A percentile compares a stretch with the other conserved stretches of the same genome.
These are phyloP conservation scores for Ensete ventricosum DNA, from an alignment of 176 grass and related monocot species.

Conservation along the genomic window DNA sequence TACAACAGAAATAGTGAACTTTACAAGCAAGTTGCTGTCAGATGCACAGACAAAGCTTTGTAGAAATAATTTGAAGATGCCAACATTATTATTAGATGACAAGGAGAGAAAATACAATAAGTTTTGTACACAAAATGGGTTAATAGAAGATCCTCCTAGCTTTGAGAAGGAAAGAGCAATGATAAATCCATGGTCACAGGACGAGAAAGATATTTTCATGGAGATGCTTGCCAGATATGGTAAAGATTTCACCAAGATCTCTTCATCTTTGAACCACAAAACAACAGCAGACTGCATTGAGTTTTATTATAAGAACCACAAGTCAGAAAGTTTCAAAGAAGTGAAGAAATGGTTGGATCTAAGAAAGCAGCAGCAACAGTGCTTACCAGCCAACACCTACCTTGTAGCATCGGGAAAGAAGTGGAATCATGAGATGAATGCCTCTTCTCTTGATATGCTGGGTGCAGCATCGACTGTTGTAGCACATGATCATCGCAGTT, in stretches of 20 bases:
- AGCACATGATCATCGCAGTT: slow-evolving; percentile 36
- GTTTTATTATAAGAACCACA: slow-evolving; percentile 97
- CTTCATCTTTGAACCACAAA: slow-evolving; percentile 69
- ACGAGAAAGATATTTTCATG: slow-evolving; percentile 83
- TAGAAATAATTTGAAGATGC: slow-evolving; percentile 85
- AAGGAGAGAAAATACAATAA: slow-evolving; percentile 40
- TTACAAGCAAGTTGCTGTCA: slow-evolving; percentile 50
- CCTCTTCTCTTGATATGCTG: slow-evolving; percentile 64
- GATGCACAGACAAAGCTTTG: slow-evolving; percentile 59
- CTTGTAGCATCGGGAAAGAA: slow-evolving; percentile 61
- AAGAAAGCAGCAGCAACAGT: slow-evolving; percentile 40
- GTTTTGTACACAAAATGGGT: slow-evolving; percentile 59
- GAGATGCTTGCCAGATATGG: slow-evolving; percentile 82
- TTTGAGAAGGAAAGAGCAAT: slow-evolving; percentile 62
- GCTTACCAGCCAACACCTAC: slow-evolving; percentile 46
- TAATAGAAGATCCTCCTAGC: slow-evolving; percentile 58
- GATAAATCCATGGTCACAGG: slow-evolving; percentile 78
- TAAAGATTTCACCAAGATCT: slow-evolving; percentile 88
- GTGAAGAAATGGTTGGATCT: slow-evolving; percentile 69
- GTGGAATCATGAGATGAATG: slow-evolving; percentile 55
- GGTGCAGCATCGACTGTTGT: slow-evolving; percentile 48
- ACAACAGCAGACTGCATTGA: slow-evolving; percentile 94
- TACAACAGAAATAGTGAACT: slow-evolving; percentile 53
- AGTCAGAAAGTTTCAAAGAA: slow-evolving; percentile 89
- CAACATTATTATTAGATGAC: slow-evolving; percentile 58